phyloP scores from a whole-genome alignment of 1,139 yeast genomes.

The Yamadazyma trypodendri region DNA sequence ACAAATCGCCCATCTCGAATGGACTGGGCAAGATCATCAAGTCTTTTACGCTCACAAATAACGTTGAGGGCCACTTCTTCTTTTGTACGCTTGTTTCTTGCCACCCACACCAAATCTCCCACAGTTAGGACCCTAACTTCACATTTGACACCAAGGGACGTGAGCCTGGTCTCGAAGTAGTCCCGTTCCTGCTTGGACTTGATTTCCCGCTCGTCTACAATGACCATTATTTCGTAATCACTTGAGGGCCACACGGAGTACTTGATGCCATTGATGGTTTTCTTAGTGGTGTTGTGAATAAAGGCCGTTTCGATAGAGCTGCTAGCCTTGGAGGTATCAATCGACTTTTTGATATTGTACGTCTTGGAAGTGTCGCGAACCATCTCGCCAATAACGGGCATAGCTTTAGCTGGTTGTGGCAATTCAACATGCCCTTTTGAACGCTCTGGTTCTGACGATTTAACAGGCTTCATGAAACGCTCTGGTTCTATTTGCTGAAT shows the following conservation, averaged over 20 bases:
- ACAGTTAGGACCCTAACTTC: conserved; percentile 64
- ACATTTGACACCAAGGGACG: conserved; percentile 46
- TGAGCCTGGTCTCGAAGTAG: conserved; percentile 59
- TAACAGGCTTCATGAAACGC: too few relatives aligned
- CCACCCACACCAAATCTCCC: conserved; percentile 92
- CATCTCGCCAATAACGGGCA: too few relatives aligned
- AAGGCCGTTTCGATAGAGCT: too few relatives aligned
- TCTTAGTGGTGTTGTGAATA: conserved; percentile 26
- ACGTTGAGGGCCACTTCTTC: conserved; percentile 72
- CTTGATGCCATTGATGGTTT: conserved; percentile 21
- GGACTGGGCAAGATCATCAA: conserved; percentile 81
- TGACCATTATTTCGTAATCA: conserved; percentile 57
- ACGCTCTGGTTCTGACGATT: too few relatives aligned
- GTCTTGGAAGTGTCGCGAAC: too few relatives aligned
- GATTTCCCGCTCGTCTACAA: conserved; percentile 83
- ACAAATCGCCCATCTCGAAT: conserved; percentile 83
- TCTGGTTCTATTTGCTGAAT: background rate
- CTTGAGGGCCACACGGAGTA: conserved; percentile 40
- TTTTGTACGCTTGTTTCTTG: conserved; percentile 56
- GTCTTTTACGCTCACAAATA: conserved; percentile 82
- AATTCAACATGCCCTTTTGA: too few relatives aligned
- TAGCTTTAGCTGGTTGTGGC: too few relatives aligned
- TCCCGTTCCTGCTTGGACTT: conserved; percentile 60
- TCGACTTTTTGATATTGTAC: too few relatives aligned
- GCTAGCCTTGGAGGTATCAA: too few relatives aligned